Percentiles rank a stretch among this genome's conserved stretches.
Conservation (phyloP, 208 protist species). For the Crithidia mellificae region DNA sequence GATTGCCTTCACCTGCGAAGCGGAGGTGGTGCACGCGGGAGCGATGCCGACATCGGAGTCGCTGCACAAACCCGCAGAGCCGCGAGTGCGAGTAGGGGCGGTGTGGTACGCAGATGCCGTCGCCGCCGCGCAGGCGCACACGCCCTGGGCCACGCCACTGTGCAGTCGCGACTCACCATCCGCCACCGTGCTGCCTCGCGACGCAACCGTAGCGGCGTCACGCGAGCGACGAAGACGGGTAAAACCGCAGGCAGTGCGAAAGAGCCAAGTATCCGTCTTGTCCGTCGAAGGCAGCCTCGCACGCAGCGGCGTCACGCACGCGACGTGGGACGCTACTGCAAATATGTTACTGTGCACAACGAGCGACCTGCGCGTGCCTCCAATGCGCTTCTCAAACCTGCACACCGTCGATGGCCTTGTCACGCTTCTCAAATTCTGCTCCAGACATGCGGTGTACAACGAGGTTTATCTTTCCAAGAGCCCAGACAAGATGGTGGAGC, state of each 20-base stretch:
- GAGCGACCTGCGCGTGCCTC: too few relatives aligned
- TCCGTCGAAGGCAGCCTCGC: constrained; percentile 14
- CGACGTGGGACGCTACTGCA: constrained; percentile 10
- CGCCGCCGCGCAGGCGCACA: constrained; percentile 16
- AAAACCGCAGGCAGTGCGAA: background rate
- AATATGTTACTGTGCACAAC: too few relatives aligned
- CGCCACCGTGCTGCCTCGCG: too few relatives aligned
- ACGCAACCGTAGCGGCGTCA: background rate
- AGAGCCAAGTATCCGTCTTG: background rate
- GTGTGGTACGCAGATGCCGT: constrained; percentile 16
- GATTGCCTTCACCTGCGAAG: background rate
- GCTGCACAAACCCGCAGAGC: background rate
- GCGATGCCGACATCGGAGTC: background rate
- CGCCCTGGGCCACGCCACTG: constrained; percentile 23
- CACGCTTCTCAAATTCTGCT: too few relatives aligned
- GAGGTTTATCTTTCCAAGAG: too few relatives aligned
- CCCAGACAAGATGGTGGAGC: too few relatives aligned
- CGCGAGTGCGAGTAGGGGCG: background rate
- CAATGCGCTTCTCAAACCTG: too few relatives aligned
- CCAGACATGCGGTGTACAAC: too few relatives aligned
- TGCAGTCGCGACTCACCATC: background rate
- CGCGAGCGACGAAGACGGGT: background rate
- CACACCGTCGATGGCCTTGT: too few relatives aligned
- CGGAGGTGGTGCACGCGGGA: background rate
- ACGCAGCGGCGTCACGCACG: constrained; percentile 5